Evolutionary conservation across 805 yeast genomes (phyloP), one percentile per base, ranked within the genome.

Genomic region (Candida piceae): DNA sequence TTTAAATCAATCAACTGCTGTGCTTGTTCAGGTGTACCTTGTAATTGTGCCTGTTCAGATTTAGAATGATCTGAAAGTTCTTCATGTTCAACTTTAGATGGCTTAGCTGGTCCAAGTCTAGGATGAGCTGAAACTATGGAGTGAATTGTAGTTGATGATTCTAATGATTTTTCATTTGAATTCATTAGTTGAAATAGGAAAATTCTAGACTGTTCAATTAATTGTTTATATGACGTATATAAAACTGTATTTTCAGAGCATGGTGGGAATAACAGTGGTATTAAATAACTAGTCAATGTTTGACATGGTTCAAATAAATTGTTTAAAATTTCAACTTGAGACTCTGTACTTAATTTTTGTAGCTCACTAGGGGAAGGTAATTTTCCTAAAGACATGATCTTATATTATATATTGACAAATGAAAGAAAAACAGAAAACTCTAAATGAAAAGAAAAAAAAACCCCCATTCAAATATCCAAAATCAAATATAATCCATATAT

Each of bases 71-170:
- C 64, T 7, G 85, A 81, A 21, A 85, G 65, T 20, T 63, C 68
- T 15, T 60, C 50, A 38, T 41, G 22, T 9, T 38, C 22, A 2
- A 27, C 31, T 16, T 29, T 35, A 16, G 36, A 12, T 17, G 37
- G 20, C 42, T 53, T 61, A 3, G 78, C 67, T 3, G 84, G 84
- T 1, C 97, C 97, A 13, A 88, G 64, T 38, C 96, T 67, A 13
- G 97, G 97, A 61, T 88, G 97, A 0, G 96, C 95, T 1, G 85
- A 80, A n/a, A 89, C 76, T 39, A 89, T 86, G 27, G 70, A 62
- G 30, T 55, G 48, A 4, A 59, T 46, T 5, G 16, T 34, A 1
- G 22, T 7, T n/a, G 31, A 26, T 15, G 29, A 26, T 7, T 8
- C 13, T 32, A 17, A 32, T 19, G 8, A 24, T 19, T 8, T 19